These are phyloP conservation scores for Urochloa ruziziensis DNA, from an alignment of 176 grass and related monocot species.

Conservation along the genomic window DNA sequence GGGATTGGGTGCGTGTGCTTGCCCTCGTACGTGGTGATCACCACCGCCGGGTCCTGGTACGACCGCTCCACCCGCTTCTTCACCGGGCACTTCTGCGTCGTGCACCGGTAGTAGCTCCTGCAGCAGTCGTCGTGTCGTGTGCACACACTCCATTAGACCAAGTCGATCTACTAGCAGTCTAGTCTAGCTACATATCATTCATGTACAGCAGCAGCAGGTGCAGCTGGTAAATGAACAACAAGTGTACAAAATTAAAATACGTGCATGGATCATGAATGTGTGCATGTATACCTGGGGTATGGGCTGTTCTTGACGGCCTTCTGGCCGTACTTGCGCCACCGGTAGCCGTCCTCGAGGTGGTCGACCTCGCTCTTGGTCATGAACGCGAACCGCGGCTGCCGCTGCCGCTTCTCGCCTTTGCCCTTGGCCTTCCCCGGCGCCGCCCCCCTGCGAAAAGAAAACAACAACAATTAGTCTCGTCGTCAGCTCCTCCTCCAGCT, in stretches of 20 bases:
- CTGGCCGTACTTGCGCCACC: conserved; percentile 99
- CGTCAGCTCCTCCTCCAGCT: background rate
- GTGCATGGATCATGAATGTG: background rate
- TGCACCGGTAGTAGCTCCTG: conserved; percentile 99
- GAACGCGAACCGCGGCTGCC: conserved; percentile 85
- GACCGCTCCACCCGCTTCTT: conserved; percentile 99
- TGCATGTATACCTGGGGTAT: conserved; percentile 68
- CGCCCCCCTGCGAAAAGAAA: conserved; percentile 5
- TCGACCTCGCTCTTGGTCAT: conserved; percentile 98
- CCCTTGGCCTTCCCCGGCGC: conserved; percentile 26
- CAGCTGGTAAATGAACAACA: background rate
- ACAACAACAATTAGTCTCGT: background rate
- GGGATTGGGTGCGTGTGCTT: conserved; percentile 85
- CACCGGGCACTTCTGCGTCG: conserved; percentile 86
- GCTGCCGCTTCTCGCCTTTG: conserved; percentile 84
- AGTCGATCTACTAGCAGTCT: too few species aligned
- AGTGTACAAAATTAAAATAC: background rate
- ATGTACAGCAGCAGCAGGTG: too few species aligned
- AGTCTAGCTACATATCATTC: background rate
- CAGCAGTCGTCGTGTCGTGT: background rate
- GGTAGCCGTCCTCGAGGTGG: conserved; percentile 94
- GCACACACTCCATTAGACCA: background rate
- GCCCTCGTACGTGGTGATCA: conserved; percentile 98
- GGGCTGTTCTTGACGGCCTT: conserved; percentile 99
- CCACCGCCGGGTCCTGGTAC: conserved; percentile 67